Conservation (phyloP, 768 basidiomycete species). For the Mycena rosella region DNA sequence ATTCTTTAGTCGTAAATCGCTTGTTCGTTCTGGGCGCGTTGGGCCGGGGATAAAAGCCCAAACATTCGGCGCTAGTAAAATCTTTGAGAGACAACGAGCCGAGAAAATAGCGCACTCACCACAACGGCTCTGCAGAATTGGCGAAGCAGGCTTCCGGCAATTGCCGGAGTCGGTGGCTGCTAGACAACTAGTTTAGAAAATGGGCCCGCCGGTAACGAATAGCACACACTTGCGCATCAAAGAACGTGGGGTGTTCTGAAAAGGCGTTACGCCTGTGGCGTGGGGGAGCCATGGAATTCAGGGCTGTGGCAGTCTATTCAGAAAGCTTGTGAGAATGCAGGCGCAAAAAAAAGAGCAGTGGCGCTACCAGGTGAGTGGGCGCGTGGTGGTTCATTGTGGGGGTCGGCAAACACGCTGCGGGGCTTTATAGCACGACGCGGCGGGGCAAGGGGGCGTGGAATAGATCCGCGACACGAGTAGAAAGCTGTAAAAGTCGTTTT, state of each 20-base stretch:
- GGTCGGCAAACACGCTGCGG: neutral
- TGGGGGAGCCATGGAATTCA: neutral
- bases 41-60: neutral
- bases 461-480: neutral
- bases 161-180: neutral
- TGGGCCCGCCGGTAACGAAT: too few relatives aligned
- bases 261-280: constrained; percentile 28
- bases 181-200: too few relatives aligned
- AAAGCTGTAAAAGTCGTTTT: constrained; percentile 12
- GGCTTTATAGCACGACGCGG: constrained; percentile 10
- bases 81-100: neutral
- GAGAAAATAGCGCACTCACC: constrained; percentile 2
- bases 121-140: constrained; percentile 9
- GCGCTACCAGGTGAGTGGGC: constrained; percentile 1
- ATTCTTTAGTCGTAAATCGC: constrained; percentile 31
- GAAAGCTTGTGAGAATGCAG: neutral
- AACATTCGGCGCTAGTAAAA: constrained; percentile 14
- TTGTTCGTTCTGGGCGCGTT: constrained; percentile 21
- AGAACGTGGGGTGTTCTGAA: constrained; percentile 2
- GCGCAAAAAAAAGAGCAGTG: neutral
- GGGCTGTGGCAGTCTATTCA: neutral
- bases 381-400: neutral
- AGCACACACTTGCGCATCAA: too few relatives aligned
- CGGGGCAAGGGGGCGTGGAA: neutral
- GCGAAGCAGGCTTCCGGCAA: neutral